Conservation (phyloP, 2,329 filamentous ascomycete genomes). For the Teratosphaeria zuluensis region DNA sequence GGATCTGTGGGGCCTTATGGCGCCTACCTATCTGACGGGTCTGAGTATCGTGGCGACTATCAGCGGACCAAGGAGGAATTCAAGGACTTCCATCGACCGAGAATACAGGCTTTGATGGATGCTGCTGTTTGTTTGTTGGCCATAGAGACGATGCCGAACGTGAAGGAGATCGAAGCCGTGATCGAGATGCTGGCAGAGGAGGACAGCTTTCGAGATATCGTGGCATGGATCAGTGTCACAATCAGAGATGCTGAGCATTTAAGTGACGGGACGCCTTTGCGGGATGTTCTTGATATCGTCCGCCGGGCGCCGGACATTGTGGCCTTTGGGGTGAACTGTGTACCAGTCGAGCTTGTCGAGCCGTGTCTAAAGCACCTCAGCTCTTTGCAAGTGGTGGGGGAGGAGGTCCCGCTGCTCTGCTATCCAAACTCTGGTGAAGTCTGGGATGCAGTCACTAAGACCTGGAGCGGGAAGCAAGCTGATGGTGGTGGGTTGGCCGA, state of each 20-base stretch:
- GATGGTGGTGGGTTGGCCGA: slow-evolving; percentile 20
- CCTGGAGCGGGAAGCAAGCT: slow-evolving; percentile 19
- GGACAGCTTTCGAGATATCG: slow-evolving; percentile 21
- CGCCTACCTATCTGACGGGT: slow-evolving; percentile 37
- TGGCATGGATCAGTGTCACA: slow-evolving; percentile 36
- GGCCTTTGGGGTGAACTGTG: slow-evolving; percentile 38
- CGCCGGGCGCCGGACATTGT: slow-evolving; percentile 24
- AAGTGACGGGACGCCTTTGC: slow-evolving; percentile 33
- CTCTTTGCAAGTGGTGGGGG: background rate
- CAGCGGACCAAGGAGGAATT: slow-evolving; percentile 18
- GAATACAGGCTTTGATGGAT: slow-evolving; percentile 32
- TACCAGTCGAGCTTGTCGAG: slow-evolving; percentile 26
- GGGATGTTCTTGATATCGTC: slow-evolving; percentile 24
- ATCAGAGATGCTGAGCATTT: slow-evolving; percentile 27
- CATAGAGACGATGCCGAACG: slow-evolving; percentile 36
- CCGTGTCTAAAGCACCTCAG: slow-evolving; percentile 26
- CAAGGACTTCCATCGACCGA: slow-evolving; percentile 34
- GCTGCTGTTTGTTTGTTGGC: slow-evolving; percentile 36
- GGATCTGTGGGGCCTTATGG: slow-evolving; percentile 41
- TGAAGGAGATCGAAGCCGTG: slow-evolving; percentile 31
- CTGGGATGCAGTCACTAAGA: slow-evolving; percentile 34
- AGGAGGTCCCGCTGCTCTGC: slow-evolving; percentile 7
- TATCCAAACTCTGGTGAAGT: slow-evolving; percentile 41
- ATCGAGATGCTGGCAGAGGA: slow-evolving; percentile 29
- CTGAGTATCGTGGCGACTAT: slow-evolving; percentile 39